These are phyloP conservation scores for Inga oerstediana DNA, from an alignment of 306 rosid genomes.

Conservation along the genomic window DNA sequence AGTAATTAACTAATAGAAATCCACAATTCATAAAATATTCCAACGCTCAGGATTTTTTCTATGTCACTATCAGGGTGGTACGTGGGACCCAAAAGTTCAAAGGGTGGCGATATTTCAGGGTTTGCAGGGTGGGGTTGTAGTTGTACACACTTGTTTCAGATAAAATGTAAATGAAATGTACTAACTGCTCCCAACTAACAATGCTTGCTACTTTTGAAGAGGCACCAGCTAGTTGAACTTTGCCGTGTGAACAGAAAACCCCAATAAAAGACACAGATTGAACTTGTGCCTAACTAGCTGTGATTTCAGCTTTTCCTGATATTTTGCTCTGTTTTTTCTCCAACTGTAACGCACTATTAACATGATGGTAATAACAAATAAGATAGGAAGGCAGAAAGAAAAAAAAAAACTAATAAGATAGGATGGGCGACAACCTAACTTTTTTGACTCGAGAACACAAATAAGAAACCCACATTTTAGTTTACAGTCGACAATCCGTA, in stretches of 20 bases:
- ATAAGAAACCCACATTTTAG: not conserved
- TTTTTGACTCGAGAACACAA: not conserved
- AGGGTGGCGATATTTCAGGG: conserved; percentile 13
- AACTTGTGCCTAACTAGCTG: conserved; percentile 22
- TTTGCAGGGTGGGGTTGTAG: conserved; percentile 19
- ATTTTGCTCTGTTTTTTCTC: not conserved
- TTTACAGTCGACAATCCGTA: not conserved
- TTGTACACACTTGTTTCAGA: conserved; percentile 20
- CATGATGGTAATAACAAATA: not conserved
- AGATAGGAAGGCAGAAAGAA: too few species aligned
- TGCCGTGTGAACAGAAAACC: not conserved
- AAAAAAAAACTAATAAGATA: too few species aligned
- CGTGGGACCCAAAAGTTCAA: conserved; percentile 36
- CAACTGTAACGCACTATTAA: not conserved
- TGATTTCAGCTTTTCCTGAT: conserved; percentile 4
- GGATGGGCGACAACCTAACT: not conserved
- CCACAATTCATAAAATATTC: not conserved
- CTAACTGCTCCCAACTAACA: conserved; percentile 32
- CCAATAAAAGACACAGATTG: not conserved
- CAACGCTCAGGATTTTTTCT: conserved; percentile 1
- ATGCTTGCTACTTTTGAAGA: conserved; percentile 37
- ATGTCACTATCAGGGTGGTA: conserved; percentile 2
- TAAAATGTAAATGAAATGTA: conserved; percentile 28
- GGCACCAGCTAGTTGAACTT: conserved; percentile 22
- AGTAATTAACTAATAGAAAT: not conserved